Conservation (phyloP, 805 yeast species). For the Candida chilensis region DNA sequence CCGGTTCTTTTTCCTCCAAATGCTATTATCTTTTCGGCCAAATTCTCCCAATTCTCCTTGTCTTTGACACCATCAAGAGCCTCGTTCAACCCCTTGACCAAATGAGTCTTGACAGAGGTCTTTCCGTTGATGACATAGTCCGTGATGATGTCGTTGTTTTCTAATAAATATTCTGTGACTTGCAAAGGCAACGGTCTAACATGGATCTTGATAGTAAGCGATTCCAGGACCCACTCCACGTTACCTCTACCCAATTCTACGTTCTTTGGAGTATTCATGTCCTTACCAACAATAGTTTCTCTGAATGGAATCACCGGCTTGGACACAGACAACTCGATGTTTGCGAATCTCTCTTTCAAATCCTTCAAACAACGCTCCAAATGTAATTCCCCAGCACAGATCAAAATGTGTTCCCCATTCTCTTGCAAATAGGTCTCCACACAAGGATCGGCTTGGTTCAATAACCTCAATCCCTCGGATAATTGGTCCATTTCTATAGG, state of each 20-base stretch:
- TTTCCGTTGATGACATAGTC: no score
- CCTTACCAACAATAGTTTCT: slow-evolving; percentile 61
- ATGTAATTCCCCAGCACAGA: slow-evolving; percentile 96
- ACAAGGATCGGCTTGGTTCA: slow-evolving; percentile 91
- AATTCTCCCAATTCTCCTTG: slow-evolving; percentile 14
- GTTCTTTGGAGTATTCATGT: slow-evolving; percentile 40
- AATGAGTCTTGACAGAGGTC: no score
- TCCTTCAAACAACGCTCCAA: slow-evolving; percentile 92
- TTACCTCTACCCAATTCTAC: slow-evolving; percentile 40
- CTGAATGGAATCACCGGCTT: slow-evolving; percentile 93
- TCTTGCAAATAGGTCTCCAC: slow-evolving; percentile 81
- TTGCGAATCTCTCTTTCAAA: slow-evolving; percentile 84
- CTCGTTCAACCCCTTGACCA: slow-evolving; percentile 2
- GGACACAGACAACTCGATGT: slow-evolving; percentile 76
- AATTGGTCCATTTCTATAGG: slow-evolving; percentile 72
- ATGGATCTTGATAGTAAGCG: slow-evolving; percentile 26
- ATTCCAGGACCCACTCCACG: slow-evolving; percentile 40
- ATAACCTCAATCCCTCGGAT: slow-evolving; percentile 67
- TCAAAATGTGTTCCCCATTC: slow-evolving; percentile 86
- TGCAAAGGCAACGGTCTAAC: slow-evolving; percentile 47
- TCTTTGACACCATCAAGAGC: slow-evolving; percentile 17
- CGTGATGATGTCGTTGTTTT: slow-evolving; percentile 35
- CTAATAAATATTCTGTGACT: slow-evolving; percentile 38
- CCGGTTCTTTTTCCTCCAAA: slow-evolving; percentile 79
- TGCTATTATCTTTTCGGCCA: slow-evolving; percentile 35